phyloP scores from a whole-genome alignment of 2,329 filamentous ascomycete species.

The Alternaria solani region DNA sequence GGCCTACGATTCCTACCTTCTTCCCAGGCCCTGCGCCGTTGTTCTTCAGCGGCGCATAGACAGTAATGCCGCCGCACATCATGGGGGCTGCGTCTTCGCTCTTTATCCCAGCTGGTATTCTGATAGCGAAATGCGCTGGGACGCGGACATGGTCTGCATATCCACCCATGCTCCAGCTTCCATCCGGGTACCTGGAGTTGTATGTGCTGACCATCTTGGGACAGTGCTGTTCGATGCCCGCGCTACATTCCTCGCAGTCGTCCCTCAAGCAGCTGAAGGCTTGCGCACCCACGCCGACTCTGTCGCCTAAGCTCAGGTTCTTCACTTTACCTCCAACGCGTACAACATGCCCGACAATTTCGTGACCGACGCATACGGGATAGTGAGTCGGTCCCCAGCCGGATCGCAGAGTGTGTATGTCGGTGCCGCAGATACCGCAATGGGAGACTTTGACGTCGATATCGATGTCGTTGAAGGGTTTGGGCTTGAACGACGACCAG shows the following conservation, averaged over 20 bases:
- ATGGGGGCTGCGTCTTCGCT: slow-evolving; percentile 70
- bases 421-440: slow-evolving; percentile 49
- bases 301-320: slow-evolving; percentile 67
- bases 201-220: slow-evolving; percentile 65
- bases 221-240: slow-evolving; percentile 56
- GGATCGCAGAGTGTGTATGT: slow-evolving; percentile 50
- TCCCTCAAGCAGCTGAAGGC: slow-evolving; percentile 57
- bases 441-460: slow-evolving; percentile 47
- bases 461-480: slow-evolving; percentile 48
- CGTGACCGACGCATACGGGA: slow-evolving; percentile 54
- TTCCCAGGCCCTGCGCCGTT: slow-evolving; percentile 75
- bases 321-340: slow-evolving; percentile 49
- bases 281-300: slow-evolving; percentile 62
- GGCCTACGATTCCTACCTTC: slow-evolving; percentile 73
- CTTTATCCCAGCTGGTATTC: slow-evolving; percentile 61
- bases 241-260: slow-evolving; percentile 63
- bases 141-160: slow-evolving; percentile 65
- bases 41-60: slow-evolving; percentile 72
- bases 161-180: slow-evolving; percentile 71
- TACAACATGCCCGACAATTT: slow-evolving; percentile 52
- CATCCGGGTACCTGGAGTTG: slow-evolving; percentile 62
- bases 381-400: slow-evolving; percentile 58
- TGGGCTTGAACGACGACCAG: slow-evolving; percentile 60
- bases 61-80: slow-evolving; percentile 79
- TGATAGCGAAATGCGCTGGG: slow-evolving; percentile 66